Evolutionary conservation across 495 filamentous ascomycete genomes (phyloP), one percentile per base, ranked within the genome.

Genomic region (Podospora comata): DNA sequence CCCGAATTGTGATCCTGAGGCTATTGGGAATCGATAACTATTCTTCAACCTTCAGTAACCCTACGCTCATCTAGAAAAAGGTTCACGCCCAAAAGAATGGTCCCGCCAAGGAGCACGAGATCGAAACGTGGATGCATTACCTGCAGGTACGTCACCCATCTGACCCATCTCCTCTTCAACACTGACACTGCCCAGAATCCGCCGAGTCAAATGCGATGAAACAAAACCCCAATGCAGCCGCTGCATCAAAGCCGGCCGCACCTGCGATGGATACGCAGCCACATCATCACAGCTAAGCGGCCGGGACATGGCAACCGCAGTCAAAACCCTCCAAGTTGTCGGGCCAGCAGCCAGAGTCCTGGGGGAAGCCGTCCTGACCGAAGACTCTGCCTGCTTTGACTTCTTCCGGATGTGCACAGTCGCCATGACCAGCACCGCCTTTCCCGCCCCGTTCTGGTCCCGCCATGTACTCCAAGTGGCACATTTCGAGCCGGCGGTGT

Each of bases 401-500:
- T 75, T 73, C 63, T 75, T 73, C 69, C 71, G 73, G 0, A 58
- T 66, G 39, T 65, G 71, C 34, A 75, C 73, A 2, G 64, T 59
- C 18, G 18, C 60, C 44, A 71, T 68, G 67, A 68, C 73, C 19
- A 66, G 65, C 13, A 32, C 64, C 59, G 64, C 68, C 59, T 68
- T 75, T 13, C 73, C 71, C 18, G 44, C 68, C 5, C 60, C 34
- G 19, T 88, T 89, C 74, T 89, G 86, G 86, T 72, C 76, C 64
- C 76, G 73, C 6, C 68, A 81, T 13, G 79, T 89, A 5, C 81
- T 85, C 23, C 84, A 85, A 71, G 73, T 83, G 9, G 82, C 81
- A 27, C 82, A 81, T 26, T 74, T 68, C 60, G 85, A 88, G 67
- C 82, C 84, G 0, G 83, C 85, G 0, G 78, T 86, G 1, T 85